phyloP scores from a whole-genome alignment of 768 basidiomycete genomes.

The Panellus pusillus region DNA sequence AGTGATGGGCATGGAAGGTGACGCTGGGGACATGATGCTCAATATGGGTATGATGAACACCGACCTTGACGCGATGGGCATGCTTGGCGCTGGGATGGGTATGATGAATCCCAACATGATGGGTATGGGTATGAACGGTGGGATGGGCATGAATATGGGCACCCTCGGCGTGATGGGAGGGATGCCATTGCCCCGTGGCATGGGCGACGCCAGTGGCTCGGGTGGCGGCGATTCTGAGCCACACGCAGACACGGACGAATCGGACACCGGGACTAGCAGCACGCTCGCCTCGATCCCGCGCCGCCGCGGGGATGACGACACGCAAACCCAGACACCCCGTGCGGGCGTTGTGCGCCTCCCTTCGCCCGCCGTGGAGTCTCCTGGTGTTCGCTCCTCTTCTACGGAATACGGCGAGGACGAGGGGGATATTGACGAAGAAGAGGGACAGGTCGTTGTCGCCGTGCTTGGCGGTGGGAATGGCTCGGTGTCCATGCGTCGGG shows the following conservation, averaged over 20 bases:
- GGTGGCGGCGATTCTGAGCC: conserved; percentile 17
- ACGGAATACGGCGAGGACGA: conserved; percentile 14
- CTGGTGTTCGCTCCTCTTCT: conserved; percentile 11
- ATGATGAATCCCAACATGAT: conserved; percentile 6
- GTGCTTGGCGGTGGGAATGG: conserved; percentile 9
- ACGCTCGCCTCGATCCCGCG: not conserved
- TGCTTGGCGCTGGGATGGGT: conserved; percentile 11
- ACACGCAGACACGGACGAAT: conserved; percentile 18
- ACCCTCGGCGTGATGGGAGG: conserved; percentile 10
- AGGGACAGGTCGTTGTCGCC: conserved; percentile 21
- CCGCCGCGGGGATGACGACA: conserved; percentile 12
- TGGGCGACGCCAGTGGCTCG: conserved; percentile 16
- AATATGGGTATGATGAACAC: conserved; percentile 22
- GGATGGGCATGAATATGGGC: conserved; percentile 15
- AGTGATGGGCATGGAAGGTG: conserved; percentile 17
- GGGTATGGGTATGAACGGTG: conserved; percentile 12
- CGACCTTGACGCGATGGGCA: conserved; percentile 4
- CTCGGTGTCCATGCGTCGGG: conserved; percentile 19
- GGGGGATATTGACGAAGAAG: conserved; percentile 16
- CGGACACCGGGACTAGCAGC: not conserved
- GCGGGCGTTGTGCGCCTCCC: conserved; percentile 19
- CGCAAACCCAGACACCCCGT: conserved; percentile 20
- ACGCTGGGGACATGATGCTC: conserved; percentile 17
- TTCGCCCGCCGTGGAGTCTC: conserved; percentile 14
- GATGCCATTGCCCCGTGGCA: conserved; percentile 10